Percentiles rank a stretch among this genome's conserved stretches.
phyloP scores from a whole-genome alignment of 495 filamentous ascomycete species.

The Aspergillus panamensis region DNA sequence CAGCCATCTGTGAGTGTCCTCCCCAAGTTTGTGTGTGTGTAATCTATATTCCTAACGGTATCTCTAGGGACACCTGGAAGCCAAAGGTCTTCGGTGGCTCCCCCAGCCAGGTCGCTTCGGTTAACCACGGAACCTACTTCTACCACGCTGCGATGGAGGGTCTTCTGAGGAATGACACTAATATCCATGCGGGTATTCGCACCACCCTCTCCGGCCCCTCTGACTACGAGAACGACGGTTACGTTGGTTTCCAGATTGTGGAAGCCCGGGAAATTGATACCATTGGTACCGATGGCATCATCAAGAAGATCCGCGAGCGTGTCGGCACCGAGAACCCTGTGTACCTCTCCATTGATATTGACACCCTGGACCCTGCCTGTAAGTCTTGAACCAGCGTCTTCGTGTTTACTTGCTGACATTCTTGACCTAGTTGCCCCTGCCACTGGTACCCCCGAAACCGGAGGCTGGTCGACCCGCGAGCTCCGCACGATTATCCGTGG shows the following conservation, averaged over 20 bases:
- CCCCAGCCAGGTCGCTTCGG: slow-evolving; percentile 58
- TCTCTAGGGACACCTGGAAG: slow-evolving; percentile 55
- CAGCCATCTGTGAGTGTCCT: slow-evolving; percentile 52
- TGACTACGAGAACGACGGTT: slow-evolving; percentile 79
- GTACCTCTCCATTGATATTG: slow-evolving; percentile 86
- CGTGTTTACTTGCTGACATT: background rate
- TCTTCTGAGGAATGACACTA: slow-evolving; percentile 72
- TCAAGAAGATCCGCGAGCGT: slow-evolving; percentile 68
- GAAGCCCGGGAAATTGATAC: slow-evolving; percentile 79
- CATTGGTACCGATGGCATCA: slow-evolving; percentile 66
- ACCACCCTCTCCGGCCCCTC: slow-evolving; percentile 67
- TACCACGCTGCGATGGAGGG: slow-evolving; percentile 68
- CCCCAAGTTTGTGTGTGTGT: background rate
- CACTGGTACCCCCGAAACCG: slow-evolving; percentile 83
- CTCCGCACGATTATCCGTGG: slow-evolving; percentile 70
- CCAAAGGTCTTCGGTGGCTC: slow-evolving; percentile 70
- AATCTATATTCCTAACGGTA: background rate
- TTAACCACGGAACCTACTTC: slow-evolving; percentile 87
- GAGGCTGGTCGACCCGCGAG: slow-evolving; percentile 83
- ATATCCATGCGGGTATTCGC: slow-evolving; percentile 84
- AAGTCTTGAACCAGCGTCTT: slow-evolving; percentile 22
- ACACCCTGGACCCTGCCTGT: slow-evolving; percentile 83
- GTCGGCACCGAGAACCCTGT: slow-evolving; percentile 71
- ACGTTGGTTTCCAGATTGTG: slow-evolving; percentile 78
- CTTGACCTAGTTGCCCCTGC: slow-evolving; percentile 60